Evolutionary conservation across 2,329 filamentous ascomycete genomes (phyloP), one percentile per base, ranked within the genome.

Genomic region (Diaporthe amygdali): DNA sequence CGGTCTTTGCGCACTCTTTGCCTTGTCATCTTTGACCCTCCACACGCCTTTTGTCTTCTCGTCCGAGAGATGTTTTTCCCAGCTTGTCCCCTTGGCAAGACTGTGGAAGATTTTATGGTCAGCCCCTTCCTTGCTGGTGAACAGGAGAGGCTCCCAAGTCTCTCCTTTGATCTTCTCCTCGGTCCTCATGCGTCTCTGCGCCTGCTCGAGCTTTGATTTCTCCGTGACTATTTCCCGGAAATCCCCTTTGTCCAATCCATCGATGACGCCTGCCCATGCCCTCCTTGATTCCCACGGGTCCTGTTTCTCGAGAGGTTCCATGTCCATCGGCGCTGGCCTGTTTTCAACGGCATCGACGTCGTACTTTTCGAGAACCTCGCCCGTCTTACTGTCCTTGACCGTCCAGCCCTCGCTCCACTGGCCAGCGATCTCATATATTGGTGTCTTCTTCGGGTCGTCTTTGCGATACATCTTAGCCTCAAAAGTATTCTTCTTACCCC

Each of bases 141-240:
- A 83, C 14, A 83, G 74, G 66, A 83, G 72, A 14, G 84, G 84
- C 74, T 84, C 78, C 84, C 84, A 87, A 0, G 72, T 75, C 14
- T 79, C 75, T 7, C 84, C 84, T 44, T 77, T 77, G 17, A 86
- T 86, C 75, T 88, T 88, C 79, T 96, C 94, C 68, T 87, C 82
- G 76, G 89, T 89, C 72, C 95, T 88, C 84, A 96, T 85, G 72
- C 92, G 90, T 17, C 95, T 88, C 83, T 97, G 95, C 34, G 90
- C 89, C 77, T 95, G 92, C 80, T 97, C 95, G 70, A 97, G 93
- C 78, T 91, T 90, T 9, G 88, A 89, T 84, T 97, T 97, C 78
- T 95, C 92, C 0, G 82, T 81, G 0, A 89, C 89, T 0, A 92
- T 93, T 7, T 86, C 84, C 69, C 94, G 90, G 87, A 96, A 92